Percentiles rank a stretch among this genome's conserved stretches.
phyloP scores from a whole-genome alignment of 371 early-diverging fungal genomes.

The Apophysomyces elegans region DNA sequence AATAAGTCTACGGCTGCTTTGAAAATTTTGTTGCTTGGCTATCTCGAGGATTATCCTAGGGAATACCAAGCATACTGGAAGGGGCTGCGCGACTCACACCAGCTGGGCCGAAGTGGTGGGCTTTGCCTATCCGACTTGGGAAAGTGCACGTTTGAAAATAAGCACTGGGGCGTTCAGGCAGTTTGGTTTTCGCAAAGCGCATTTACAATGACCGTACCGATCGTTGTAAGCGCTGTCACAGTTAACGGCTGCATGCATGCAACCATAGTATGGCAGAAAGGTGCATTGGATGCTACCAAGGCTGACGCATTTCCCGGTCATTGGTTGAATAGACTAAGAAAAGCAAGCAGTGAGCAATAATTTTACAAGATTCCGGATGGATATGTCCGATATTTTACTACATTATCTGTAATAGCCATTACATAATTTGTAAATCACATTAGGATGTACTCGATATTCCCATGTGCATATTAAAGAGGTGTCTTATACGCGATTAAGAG shows the following conservation, averaged over 20 bases:
- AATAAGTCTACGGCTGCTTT: conserved; percentile 20
- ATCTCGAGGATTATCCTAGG: conserved; percentile 1
- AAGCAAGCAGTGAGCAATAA: background rate
- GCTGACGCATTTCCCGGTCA: background rate
- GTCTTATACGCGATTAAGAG: no score
- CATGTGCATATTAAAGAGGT: no score
- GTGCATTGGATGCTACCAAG: background rate
- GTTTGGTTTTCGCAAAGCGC: background rate
- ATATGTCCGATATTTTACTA: no score
- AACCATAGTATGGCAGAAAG: background rate
- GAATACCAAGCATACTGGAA: conserved; percentile 1
- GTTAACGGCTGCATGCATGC: background rate
- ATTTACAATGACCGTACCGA: background rate
- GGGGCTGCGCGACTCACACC: background rate
- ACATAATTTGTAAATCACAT: no score
- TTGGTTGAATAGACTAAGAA: background rate
- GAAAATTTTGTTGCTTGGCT: background rate
- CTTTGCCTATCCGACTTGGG: background rate
- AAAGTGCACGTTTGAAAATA: background rate
- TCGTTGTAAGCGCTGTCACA: background rate
- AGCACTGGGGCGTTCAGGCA: background rate
- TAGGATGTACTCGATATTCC: no score
- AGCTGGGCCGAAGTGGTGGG: background rate
- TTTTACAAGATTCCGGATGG: no score
- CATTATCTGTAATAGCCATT: no score